These are phyloP conservation scores for Tylopilus orsonianus DNA, from an alignment of 1,284 basidiomycete species.

Conservation along the genomic window DNA sequence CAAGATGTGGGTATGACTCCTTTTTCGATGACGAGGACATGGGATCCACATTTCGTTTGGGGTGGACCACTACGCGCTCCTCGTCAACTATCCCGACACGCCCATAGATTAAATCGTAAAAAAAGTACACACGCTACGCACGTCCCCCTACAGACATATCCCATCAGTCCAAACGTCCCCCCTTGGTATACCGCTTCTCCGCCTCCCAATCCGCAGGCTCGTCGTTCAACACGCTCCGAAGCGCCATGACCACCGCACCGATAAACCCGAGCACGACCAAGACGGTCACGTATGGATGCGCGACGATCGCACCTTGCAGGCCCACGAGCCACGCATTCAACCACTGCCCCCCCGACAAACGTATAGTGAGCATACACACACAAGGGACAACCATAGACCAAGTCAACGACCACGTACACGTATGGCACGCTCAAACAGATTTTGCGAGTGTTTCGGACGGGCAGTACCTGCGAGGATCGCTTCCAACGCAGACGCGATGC, in stretches of 20 bases:
- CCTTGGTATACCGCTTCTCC: slow-evolving; percentile 22
- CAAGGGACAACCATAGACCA: not conserved
- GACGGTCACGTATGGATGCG: slow-evolving; percentile 26
- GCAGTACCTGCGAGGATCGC: slow-evolving; percentile 60
- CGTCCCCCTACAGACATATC: no score
- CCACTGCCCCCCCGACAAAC: slow-evolving; percentile 17
- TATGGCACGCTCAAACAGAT: slow-evolving; percentile 63
- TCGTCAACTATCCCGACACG: no score
- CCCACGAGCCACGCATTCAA: slow-evolving; percentile 17
- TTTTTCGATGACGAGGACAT: no score
- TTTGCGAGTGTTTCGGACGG: slow-evolving; percentile 66
- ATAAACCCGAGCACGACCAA: slow-evolving; percentile 13
- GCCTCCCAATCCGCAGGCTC: slow-evolving; percentile 13
- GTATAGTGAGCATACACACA: not conserved
- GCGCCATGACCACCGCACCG: slow-evolving; percentile 9
- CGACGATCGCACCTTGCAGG: slow-evolving; percentile 10
- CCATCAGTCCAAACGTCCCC: slow-evolving; percentile 22
- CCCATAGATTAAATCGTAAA: no score
- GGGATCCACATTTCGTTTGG: not conserved
- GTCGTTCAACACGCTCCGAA: slow-evolving; percentile 18
- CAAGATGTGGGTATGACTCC: no score
- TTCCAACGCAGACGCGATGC: slow-evolving; percentile 72
- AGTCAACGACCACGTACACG: slow-evolving; percentile 46
- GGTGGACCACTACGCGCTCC: no score
- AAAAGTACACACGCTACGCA: no score